A percentile compares a stretch with the other conserved stretches of the same genome.
Evolutionary conservation across 192 early-diverging fungal species (phyloP).

Genomic region (Thamnidium elegans): DNA sequence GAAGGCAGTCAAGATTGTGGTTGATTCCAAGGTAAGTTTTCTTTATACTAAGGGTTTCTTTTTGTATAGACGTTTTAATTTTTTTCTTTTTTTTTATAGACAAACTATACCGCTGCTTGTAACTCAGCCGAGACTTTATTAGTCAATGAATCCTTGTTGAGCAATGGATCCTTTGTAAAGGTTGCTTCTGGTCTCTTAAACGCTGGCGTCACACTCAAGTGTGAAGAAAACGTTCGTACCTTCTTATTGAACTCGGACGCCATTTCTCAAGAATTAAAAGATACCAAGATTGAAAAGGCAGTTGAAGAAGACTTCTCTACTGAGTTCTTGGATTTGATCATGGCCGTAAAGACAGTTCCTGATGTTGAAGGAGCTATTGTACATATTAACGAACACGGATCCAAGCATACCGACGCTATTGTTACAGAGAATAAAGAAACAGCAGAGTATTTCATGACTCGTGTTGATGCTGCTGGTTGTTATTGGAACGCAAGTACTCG

Average conservation of each 20-base stretch:
- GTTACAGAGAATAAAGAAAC: constrained; percentile 71
- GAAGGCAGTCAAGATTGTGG: constrained; percentile 75
- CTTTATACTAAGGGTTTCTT: neutral
- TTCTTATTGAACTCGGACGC: constrained; percentile 24
- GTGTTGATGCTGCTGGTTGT: constrained; percentile 95
- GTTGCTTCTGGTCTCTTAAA: constrained; percentile 60
- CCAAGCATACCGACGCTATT: constrained; percentile 95
- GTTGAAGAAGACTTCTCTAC: constrained; percentile 77
- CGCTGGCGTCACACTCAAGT: constrained; percentile 58
- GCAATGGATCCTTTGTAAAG: constrained; percentile 41
- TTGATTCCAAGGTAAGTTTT: constrained; percentile 80
- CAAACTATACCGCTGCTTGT: constrained; percentile 93
- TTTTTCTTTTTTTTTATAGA: constrained; percentile 36
- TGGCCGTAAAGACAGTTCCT: constrained; percentile 80
- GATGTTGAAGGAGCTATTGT: constrained; percentile 76
- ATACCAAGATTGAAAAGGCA: constrained; percentile 29
- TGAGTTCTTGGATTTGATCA: constrained; percentile 85
- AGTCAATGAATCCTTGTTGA: constrained; percentile 60
- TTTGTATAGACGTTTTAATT: neutral
- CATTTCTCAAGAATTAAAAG: constrained; percentile 12
- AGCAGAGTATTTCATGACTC: constrained; percentile 85
- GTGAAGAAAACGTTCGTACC: constrained; percentile 52
- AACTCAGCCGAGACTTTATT: constrained; percentile 92
- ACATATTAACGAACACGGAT: constrained; percentile 93
- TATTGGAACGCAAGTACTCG: constrained; percentile 96